Evolutionary conservation across 192 early-diverging fungal genomes (phyloP).

Genomic region (Coemansia sp.): DNA sequence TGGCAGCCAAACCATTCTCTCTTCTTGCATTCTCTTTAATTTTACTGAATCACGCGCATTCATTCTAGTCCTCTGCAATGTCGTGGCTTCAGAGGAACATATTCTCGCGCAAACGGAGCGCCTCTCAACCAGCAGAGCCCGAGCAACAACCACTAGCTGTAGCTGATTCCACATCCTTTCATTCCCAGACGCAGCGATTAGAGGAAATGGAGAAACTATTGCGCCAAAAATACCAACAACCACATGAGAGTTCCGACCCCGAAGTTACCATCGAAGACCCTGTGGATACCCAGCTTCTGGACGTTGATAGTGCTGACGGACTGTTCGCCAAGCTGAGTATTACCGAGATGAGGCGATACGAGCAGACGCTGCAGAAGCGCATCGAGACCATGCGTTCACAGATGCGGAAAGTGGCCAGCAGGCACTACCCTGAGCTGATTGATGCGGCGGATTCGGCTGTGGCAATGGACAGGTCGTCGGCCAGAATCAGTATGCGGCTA

Average conservation of each 20-base stretch:
- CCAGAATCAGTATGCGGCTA: constrained; percentile 18
- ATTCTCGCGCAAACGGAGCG: constrained; percentile 11
- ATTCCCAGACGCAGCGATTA: neutral
- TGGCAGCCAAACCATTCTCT: neutral
- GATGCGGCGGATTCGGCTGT: constrained; percentile 42
- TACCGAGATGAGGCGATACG: constrained; percentile 34
- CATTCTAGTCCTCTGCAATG: neutral
- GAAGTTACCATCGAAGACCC: neutral
- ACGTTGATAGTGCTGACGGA: constrained; percentile 11
- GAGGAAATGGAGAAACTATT: neutral
- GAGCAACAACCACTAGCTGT: neutral
- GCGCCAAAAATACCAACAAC: constrained; percentile 3
- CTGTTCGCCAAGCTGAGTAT: constrained; percentile 36
- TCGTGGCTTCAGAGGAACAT: constrained; percentile 29
- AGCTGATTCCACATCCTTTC: neutral
- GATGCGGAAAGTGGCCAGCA: constrained; percentile 32
- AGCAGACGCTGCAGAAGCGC: constrained; percentile 25
- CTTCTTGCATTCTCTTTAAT: neutral
- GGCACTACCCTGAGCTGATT: constrained; percentile 46
- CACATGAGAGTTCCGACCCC: neutral
- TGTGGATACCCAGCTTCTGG: neutral
- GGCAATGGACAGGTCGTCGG: constrained; percentile 33
- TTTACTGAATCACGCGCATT: neutral
- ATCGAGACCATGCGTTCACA: constrained; percentile 23
- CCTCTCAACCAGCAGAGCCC: constrained; percentile 15